Percentiles rank a stretch among this genome's conserved stretches.
These are phyloP conservation scores for Trichoderma hamatum DNA, from an alignment of 2,329 filamentous ascomycete genomes.

Conservation along the genomic window DNA sequence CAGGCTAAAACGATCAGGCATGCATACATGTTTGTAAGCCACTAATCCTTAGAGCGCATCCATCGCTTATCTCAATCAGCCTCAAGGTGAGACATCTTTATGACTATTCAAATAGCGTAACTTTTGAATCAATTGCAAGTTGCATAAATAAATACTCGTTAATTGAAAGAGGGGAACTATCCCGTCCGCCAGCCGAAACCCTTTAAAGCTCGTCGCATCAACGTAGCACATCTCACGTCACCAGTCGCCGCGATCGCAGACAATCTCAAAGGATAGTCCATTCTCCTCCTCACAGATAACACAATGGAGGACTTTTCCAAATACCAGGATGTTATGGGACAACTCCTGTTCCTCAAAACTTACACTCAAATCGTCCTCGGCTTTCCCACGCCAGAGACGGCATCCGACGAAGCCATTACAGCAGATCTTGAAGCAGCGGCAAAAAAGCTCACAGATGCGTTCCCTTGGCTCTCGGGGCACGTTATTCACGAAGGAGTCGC, in stretches of 20 bases:
- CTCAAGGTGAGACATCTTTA: background rate
- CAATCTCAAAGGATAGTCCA: background rate
- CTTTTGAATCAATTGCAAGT: background rate
- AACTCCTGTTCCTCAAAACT: constrained; percentile 1
- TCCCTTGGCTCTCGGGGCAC: background rate
- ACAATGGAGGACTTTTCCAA: background rate
- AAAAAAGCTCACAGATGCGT: background rate
- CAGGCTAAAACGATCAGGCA: background rate
- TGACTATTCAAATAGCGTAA: too few relatives aligned
- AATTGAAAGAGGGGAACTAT: background rate
- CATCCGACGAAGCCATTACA: background rate
- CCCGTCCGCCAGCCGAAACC: background rate
- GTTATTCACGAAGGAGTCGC: background rate
- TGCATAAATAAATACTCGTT: background rate
- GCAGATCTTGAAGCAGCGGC: background rate
- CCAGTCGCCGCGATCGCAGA: background rate
- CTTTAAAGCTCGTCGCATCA: background rate
- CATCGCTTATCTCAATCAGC: background rate
- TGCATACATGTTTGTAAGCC: background rate
- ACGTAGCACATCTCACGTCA: background rate
- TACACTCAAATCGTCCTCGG: background rate
- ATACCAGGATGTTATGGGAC: constrained; percentile 1
- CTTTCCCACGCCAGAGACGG: background rate
- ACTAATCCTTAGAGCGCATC: background rate
- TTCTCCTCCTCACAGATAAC: background rate